Conservation (phyloP, 75 land plant species). For the Azolla pinnata region DNA sequence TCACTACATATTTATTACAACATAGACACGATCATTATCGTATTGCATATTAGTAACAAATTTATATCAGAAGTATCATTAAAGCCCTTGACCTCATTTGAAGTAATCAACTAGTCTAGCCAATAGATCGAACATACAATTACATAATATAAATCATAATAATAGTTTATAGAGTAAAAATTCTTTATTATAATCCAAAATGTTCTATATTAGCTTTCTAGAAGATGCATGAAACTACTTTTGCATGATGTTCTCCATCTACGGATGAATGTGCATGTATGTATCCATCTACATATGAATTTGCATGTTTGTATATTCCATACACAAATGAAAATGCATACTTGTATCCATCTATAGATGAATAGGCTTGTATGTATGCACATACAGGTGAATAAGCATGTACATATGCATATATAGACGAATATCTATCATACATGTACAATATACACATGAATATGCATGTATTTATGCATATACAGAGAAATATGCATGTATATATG, state of each 20-base stretch:
- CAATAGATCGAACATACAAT: no score
- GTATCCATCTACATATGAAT: not conserved
- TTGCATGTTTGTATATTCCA: not conserved
- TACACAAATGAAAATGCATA: not conserved
- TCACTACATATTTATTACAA: no score
- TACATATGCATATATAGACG: not conserved
- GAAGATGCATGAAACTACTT: not conserved
- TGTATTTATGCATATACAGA: not conserved
- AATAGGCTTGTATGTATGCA: constrained; percentile 3
- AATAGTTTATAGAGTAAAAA: no score
- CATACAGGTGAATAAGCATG: not conserved
- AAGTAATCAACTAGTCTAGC: no score
- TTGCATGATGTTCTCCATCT: not conserved
- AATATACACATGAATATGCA: not conserved
- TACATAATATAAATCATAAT: no score
- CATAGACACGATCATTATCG: no score
- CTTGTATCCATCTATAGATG: not conserved
- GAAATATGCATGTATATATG: not conserved
- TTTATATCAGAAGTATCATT: no score
- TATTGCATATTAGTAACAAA: no score
- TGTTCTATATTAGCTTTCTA: not conserved
- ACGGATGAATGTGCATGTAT: constrained; percentile 5
- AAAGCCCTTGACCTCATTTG: not conserved
- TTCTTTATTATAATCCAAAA: not conserved
- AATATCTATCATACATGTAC: not conserved